Conservation (phyloP, 257 asterid genomes). For the Prunella vulgaris region DNA sequence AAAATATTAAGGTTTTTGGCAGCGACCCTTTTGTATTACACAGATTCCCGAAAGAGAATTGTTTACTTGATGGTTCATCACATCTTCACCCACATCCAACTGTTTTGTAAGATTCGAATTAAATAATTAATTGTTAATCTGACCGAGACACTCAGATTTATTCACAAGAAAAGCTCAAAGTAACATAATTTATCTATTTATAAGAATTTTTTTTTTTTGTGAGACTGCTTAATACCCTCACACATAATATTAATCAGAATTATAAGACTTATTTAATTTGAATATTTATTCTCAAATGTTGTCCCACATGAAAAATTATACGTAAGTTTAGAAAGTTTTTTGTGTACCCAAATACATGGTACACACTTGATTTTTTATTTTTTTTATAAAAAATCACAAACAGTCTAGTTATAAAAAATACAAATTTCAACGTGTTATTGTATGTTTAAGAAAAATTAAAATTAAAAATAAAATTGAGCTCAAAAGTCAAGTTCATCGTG, state of each 20-base stretch:
- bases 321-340: too few relatives aligned
- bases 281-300: not conserved
- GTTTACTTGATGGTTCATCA: not conserved
- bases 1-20: not conserved
- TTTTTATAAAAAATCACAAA: too few relatives aligned
- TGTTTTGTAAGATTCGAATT: not conserved
- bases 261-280: not conserved
- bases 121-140: not conserved
- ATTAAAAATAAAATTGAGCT: too few relatives aligned
- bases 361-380: too few relatives aligned
- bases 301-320: too few relatives aligned
- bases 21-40: not conserved
- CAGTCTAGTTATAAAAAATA: too few relatives aligned
- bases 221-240: too few relatives aligned
- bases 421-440: too few relatives aligned
- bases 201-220: not conserved
- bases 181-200: not conserved
- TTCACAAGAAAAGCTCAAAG: not conserved
- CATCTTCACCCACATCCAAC: not conserved
- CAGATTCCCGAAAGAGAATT: constrained; percentile 13
- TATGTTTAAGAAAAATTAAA: too few relatives aligned
- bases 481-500: too few relatives aligned
- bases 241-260: not conserved
- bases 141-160: not conserved
- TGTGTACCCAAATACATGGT: too few relatives aligned